Base-by-base conservation (phyloP, 208 protist species). In the Trypanosomatidae sp. region DNA sequence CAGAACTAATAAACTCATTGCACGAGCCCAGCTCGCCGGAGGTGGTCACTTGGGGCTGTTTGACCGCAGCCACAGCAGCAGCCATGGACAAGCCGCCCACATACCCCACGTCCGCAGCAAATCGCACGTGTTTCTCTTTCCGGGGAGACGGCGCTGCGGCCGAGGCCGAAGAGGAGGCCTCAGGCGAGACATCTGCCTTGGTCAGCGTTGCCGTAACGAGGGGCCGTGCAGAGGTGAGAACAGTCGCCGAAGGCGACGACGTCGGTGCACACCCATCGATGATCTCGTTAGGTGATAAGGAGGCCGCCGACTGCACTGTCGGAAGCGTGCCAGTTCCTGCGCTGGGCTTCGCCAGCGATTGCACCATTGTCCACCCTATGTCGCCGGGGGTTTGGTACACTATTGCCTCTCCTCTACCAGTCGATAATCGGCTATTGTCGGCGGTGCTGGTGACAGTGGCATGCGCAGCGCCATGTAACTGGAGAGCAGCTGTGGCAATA, bases 311-410 rank as follows among this genome's bases (percentile, higher is more conserved):
- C 28, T 25, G 49, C 17, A 0, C 22, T 4, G 17, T 19, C 1
- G 43, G 66, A 56, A 58, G 52, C 1, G 13, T 15, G n/a, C 64
- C 28, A 15, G 30, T 19, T 2, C 17, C 28, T 41, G 6, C 41
- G n/a, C 46, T 9, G 19, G 36, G 9, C 5, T 4, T 1, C 3
- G 4, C 13, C 44, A 68, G n/a, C 25, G 25, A 50, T 39, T 15
- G 33, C 25, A 17, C 44, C 3, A 12, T 46, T 6, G 7, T 12
- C 33, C 19, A 30, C 36, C 64, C 84, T 44, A 90, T 88, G 64
- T 90, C 86, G 3, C 80, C 85, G 1, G 84, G 84, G 8, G 80
- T 84, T 46, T 28, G 55, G 28, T 68, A 79, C 30, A 25, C 25
- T 1, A 62, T 69, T 53, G 28, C 62, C 36, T 10, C 66, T 15